Conservation (phyloP, 169 alveolate species). For the Fabrea salina region DNA sequence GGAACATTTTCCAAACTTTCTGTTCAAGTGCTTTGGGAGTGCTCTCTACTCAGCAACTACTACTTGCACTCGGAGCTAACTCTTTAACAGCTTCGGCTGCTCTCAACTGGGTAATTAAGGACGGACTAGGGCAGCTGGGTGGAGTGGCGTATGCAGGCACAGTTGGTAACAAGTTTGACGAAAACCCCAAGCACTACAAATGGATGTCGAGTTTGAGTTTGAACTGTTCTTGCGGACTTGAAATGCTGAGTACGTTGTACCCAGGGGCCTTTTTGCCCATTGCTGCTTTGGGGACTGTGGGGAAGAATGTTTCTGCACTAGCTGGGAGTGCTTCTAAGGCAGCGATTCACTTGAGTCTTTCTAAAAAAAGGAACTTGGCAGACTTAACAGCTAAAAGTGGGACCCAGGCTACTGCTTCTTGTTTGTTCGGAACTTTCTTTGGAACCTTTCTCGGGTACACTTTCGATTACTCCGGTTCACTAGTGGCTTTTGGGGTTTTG, state of each 20-base stretch:
- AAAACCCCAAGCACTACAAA: constrained; percentile 16
- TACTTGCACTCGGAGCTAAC: constrained; percentile 23
- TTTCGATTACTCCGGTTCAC: not conserved
- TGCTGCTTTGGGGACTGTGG: constrained; percentile 24
- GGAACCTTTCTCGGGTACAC: constrained; percentile 10
- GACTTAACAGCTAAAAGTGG: constrained; percentile 18
- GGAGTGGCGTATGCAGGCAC: constrained; percentile 34
- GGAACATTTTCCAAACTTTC: not conserved
- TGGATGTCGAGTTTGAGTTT: constrained; percentile 8
- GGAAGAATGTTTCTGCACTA: constrained; percentile 27
- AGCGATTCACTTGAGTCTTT: constrained; percentile 12
- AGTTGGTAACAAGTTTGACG: constrained; percentile 26
- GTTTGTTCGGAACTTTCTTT: not conserved
- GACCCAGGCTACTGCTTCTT: constrained; percentile 4
- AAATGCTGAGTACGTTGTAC: constrained; percentile 8
- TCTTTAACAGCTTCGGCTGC: constrained; percentile 33
- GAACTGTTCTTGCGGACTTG: constrained; percentile 3
- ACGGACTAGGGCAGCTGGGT: constrained; percentile 30
- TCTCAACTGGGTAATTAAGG: constrained; percentile 30
- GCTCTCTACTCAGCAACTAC: constrained; percentile 34
- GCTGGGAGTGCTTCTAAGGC: constrained; percentile 34
- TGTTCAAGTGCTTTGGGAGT: constrained; percentile 34
- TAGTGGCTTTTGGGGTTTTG: not conserved
- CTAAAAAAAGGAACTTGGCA: not conserved
- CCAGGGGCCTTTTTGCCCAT: constrained; percentile 20